Evolutionary conservation across 2,329 filamentous ascomycete genomes (phyloP).

Genomic region (Clonostachys solani): DNA sequence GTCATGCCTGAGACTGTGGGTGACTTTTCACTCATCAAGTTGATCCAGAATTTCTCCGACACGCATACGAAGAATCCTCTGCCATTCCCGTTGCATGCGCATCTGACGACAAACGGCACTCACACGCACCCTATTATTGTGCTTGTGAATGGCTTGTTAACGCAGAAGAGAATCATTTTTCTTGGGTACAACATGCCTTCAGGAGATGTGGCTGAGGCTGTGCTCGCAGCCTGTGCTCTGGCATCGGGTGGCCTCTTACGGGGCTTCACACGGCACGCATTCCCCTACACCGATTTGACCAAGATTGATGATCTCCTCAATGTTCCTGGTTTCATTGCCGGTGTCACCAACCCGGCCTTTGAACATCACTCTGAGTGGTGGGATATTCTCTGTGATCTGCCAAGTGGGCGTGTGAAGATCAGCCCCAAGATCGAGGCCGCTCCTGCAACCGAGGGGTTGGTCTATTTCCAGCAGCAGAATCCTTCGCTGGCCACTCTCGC

Average conservation of each 20-base stretch:
- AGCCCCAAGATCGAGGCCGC: slow-evolving; percentile 81
- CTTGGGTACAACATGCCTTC: slow-evolving; percentile 93
- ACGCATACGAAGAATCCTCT: slow-evolving; percentile 79
- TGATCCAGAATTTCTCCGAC: slow-evolving; percentile 90
- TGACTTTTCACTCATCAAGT: slow-evolving; percentile 94
- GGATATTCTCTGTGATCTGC: slow-evolving; percentile 92
- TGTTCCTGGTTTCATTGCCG: slow-evolving; percentile 95
- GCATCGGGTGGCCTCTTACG: slow-evolving; percentile 88
- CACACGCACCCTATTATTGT: slow-evolving; percentile 94
- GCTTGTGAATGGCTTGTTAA: slow-evolving; percentile 88
- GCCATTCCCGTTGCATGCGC: slow-evolving; percentile 80
- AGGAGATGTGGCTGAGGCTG: slow-evolving; percentile 95
- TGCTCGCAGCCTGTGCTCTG: slow-evolving; percentile 91
- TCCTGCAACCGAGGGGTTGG: slow-evolving; percentile 75
- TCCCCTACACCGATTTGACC: slow-evolving; percentile 95
- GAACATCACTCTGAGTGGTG: slow-evolving; percentile 96
- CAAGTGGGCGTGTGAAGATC: slow-evolving; percentile 90
- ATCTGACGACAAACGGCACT: slow-evolving; percentile 87
- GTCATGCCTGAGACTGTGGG: slow-evolving; percentile 94
- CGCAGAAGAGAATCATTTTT: slow-evolving; percentile 95
- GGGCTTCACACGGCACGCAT: slow-evolving; percentile 93
- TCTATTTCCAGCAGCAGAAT: slow-evolving; percentile 84
- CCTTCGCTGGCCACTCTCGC: slow-evolving; percentile 47
- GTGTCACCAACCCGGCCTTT: slow-evolving; percentile 95
- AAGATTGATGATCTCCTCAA: slow-evolving; percentile 96